A percentile compares a stretch with the other conserved stretches of the same genome.
phyloP scores from a whole-genome alignment of 2,329 filamentous ascomycete genomes.

The Fusarium temperatum region DNA sequence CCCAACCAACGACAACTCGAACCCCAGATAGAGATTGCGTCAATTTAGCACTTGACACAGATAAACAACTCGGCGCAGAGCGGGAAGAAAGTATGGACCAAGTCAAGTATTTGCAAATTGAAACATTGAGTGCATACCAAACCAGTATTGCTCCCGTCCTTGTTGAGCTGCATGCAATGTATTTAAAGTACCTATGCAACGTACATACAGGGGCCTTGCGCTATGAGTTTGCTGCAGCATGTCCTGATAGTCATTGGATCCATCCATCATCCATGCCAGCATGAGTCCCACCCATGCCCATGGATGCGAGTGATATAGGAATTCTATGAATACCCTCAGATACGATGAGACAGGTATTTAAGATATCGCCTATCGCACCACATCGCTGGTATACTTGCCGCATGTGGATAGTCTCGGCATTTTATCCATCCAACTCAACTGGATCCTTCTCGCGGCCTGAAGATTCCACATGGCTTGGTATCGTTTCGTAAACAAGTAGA shows the following conservation, averaged over 20 bases:
- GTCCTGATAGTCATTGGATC: slow-evolving; percentile 8
- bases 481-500: not conserved
- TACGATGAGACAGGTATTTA: not conserved
- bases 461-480: not conserved
- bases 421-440: not conserved
- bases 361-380: not conserved
- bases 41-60: not conserved
- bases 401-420: not conserved
- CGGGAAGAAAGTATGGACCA: not conserved
- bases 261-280: not conserved
- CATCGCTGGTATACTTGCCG: not conserved
- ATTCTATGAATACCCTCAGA: not conserved
- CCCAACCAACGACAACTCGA: not conserved
- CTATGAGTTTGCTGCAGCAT: slow-evolving; percentile 10
- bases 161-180: not conserved
- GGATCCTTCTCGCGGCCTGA: not conserved
- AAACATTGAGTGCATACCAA: not conserved
- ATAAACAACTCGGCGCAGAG: not conserved
- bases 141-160: not conserved
- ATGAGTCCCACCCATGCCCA: not conserved
- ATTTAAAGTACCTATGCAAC: not conserved
- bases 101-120: not conserved
- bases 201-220: not conserved
- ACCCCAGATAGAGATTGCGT: not conserved
- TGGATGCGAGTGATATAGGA: not conserved